Evolutionary conservation across 2,329 filamentous ascomycete species (phyloP).

Genomic region (Hypoxylon sp.): DNA sequence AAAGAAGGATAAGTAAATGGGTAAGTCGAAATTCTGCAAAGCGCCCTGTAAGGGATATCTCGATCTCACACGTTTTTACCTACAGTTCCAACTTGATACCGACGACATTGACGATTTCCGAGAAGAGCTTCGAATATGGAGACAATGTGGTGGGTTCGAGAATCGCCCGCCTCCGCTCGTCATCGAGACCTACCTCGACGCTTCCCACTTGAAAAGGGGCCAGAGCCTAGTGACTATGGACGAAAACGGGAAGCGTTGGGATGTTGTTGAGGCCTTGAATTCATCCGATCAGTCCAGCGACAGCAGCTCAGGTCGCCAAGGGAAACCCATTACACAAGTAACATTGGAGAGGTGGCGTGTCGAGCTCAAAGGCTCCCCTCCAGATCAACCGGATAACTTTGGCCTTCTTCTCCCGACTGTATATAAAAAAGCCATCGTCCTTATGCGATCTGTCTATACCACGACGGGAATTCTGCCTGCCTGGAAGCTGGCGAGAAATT

Average conservation of each 20-base stretch:
- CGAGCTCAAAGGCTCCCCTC: conserved; percentile 71
- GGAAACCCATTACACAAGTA: conserved; percentile 71
- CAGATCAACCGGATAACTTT: conserved; percentile 63
- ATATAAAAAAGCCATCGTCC: conserved; percentile 96
- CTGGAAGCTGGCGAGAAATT: conserved; percentile 82
- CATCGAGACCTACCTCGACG: conserved; percentile 90
- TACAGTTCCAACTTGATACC: conserved; percentile 91
- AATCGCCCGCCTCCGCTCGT: conserved; percentile 83
- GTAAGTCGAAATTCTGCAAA: conserved; percentile 36
- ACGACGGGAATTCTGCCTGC: conserved; percentile 83
- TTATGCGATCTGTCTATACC: conserved; percentile 88
- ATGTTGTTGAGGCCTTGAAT: conserved; percentile 84
- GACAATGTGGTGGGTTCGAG: conserved; percentile 76
- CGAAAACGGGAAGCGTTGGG: conserved; percentile 89
- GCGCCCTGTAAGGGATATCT: background rate
- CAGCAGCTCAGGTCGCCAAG: conserved; percentile 51
- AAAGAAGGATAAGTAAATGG: conserved; percentile 45
- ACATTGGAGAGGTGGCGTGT: conserved; percentile 92
- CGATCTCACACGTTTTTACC: conserved; percentile 18
- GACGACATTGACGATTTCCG: conserved; percentile 89
- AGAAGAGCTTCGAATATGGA: conserved; percentile 84
- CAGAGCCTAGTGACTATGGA: conserved; percentile 90
- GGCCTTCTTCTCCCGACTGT: conserved; percentile 77
- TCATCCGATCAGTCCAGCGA: conserved; percentile 64
- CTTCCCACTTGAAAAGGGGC: conserved; percentile 77